phyloP scores from a whole-genome alignment of 495 filamentous ascomycete species.

The Massariosphaeria phaeospora region DNA sequence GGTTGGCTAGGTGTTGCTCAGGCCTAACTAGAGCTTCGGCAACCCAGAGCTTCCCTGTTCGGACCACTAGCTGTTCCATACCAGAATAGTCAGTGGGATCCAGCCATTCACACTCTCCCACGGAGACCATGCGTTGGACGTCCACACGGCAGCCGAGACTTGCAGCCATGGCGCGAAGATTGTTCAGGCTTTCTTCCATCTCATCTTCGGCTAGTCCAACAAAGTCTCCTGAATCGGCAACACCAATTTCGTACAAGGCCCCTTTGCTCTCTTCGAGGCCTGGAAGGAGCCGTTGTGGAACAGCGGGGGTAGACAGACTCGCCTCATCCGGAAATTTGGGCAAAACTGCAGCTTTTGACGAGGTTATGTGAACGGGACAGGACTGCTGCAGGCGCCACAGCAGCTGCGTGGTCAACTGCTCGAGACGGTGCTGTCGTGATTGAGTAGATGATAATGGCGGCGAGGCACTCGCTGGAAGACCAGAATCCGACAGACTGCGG shows the following conservation, averaged over 20 bases:
- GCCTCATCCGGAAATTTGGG: constrained; percentile 64
- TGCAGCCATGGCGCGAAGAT: constrained; percentile 80
- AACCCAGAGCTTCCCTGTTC: constrained; percentile 68
- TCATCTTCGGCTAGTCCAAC: constrained; percentile 88
- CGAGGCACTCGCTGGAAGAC: constrained; percentile 24
- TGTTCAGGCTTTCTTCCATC: constrained; percentile 80
- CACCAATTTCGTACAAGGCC: constrained; percentile 93
- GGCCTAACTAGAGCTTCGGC: constrained; percentile 78
- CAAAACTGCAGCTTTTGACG: constrained; percentile 63
- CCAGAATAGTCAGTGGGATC: constrained; percentile 40
- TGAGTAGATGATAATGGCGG: constrained; percentile 48
- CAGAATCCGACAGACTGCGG: constrained; percentile 27
- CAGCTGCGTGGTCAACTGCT: constrained; percentile 89
- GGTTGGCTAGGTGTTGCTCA: constrained; percentile 16
- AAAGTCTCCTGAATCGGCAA: constrained; percentile 89
- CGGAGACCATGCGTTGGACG: constrained; percentile 73
- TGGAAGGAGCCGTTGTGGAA: constrained; percentile 61
- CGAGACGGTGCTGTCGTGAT: constrained; percentile 73
- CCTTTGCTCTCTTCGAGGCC: constrained; percentile 89
- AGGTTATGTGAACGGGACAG: constrained; percentile 77
- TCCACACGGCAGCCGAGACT: constrained; percentile 87
- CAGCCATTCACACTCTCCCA: constrained; percentile 80
- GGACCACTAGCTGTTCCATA: constrained; percentile 32
- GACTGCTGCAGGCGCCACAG: constrained; percentile 95
- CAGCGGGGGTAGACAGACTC: constrained; percentile 50